Conservation (phyloP, 495 filamentous ascomycete genomes). For the Penicillium diatomitis region DNA sequence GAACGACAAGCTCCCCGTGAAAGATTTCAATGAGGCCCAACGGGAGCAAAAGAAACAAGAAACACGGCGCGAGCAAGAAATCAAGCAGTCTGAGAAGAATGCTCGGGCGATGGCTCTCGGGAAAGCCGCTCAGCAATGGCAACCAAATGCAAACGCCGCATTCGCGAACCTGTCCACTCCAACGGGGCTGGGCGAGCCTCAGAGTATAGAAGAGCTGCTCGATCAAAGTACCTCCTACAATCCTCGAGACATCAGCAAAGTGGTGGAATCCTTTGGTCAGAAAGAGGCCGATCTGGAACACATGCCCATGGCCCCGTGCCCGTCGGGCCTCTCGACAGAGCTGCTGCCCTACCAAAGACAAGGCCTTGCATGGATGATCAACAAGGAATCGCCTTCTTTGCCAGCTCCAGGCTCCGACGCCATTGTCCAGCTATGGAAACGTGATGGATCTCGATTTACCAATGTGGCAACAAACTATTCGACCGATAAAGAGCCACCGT, state of each 20-base stretch:
- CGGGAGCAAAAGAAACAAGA: slow-evolving; percentile 19
- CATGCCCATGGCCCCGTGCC: slow-evolving; percentile 67
- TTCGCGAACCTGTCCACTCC: slow-evolving; percentile 26
- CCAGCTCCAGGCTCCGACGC: slow-evolving; percentile 53
- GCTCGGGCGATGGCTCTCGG: slow-evolving; percentile 33
- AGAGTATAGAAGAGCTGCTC: slow-evolving; percentile 53
- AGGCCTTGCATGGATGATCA: slow-evolving; percentile 75
- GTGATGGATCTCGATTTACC: slow-evolving; percentile 42
- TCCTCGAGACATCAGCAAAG: slow-evolving; percentile 54
- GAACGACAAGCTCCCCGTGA: slow-evolving; percentile 47
- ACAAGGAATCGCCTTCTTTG: slow-evolving; percentile 61
- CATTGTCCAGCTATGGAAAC: slow-evolving; percentile 76
- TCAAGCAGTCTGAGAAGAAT: slow-evolving; percentile 41
- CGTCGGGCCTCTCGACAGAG: slow-evolving; percentile 49
- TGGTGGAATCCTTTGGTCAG: slow-evolving; percentile 60
- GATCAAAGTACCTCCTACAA: slow-evolving; percentile 59
- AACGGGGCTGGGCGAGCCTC: slow-evolving; percentile 17
- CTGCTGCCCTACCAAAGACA: slow-evolving; percentile 78
- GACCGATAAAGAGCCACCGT: slow-evolving; percentile 41
- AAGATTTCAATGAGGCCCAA: slow-evolving; percentile 28
- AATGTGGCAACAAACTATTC: slow-evolving; percentile 75
- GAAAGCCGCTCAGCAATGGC: slow-evolving; percentile 24
- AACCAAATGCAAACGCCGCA: slow-evolving; percentile 15
- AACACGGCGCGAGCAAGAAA: slow-evolving; percentile 33
- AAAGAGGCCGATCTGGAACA: slow-evolving; percentile 59